phyloP scores from a whole-genome alignment of 2,329 filamentous ascomycete genomes.

The Talaromyces sp. region DNA sequence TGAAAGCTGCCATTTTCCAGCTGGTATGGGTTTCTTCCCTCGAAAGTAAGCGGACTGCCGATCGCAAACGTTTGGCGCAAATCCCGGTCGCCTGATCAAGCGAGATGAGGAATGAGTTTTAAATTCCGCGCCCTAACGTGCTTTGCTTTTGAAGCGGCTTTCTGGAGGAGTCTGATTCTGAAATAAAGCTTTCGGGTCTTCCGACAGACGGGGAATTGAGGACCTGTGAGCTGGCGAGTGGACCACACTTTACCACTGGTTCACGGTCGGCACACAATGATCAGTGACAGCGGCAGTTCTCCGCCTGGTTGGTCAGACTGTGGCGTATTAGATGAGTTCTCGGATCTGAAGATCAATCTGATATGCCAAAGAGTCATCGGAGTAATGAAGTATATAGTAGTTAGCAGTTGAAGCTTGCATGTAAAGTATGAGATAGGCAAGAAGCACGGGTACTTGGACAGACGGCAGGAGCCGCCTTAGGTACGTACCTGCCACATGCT shows the following conservation, averaged over 20 bases:
- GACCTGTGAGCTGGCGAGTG: background rate
- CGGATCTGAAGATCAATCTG: background rate
- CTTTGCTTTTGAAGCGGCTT: background rate
- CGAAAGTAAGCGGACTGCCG: conserved; percentile 2
- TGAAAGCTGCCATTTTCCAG: background rate
- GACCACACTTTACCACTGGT: background rate
- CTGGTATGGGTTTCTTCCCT: background rate
- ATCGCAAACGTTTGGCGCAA: conserved; percentile 2
- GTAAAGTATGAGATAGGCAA: background rate
- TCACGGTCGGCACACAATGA: background rate
- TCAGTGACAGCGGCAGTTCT: background rate
- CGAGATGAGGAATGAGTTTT: background rate
- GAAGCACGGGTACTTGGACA: background rate
- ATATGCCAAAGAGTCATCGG: background rate
- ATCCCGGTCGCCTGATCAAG: conserved; percentile 4
- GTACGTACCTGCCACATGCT: background rate
- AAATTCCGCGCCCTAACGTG: background rate
- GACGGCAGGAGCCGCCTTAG: background rate
- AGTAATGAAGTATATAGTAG: no score
- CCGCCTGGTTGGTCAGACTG: background rate
- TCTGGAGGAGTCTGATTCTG: background rate
- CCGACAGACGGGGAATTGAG: background rate
- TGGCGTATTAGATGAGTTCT: no score
- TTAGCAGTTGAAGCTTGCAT: background rate
- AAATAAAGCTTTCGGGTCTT: background rate